Evolutionary conservation across 805 yeast genomes (phyloP).

Genomic region (Kluyveromyces nonfermentans): DNA sequence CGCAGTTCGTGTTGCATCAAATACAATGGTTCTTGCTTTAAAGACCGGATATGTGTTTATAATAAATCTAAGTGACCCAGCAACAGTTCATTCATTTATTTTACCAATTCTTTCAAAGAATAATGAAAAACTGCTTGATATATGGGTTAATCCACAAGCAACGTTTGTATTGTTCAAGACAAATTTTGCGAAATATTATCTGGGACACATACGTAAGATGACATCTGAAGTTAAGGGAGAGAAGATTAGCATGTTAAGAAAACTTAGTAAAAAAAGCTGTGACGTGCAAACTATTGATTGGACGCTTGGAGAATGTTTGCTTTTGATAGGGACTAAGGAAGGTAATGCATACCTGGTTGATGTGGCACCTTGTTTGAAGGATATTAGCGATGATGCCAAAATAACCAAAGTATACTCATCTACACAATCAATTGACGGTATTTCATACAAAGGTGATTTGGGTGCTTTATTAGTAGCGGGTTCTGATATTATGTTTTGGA

Average conservation of each 20-base stretch:
- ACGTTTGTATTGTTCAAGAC: conserved; percentile 20
- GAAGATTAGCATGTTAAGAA: conserved; percentile 8
- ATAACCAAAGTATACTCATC: conserved; percentile 9
- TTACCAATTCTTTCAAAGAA: conserved; percentile 21
- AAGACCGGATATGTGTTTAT: conserved; percentile 45
- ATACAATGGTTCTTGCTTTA: conserved; percentile 47
- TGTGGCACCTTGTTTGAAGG: conserved; percentile 1
- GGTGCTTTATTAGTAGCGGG: conserved; percentile 17
- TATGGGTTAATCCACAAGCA: conserved; percentile 21
- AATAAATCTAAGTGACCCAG: conserved; percentile 60
- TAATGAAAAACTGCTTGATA: conserved; percentile 15
- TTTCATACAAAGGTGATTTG: conserved; percentile 7
- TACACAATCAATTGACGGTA: conserved; percentile 19
- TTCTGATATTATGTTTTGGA: conserved; percentile 18
- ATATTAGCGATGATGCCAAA: conserved; percentile 8
- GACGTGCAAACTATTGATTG: conserved; percentile 19
- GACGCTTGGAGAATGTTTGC: conserved; percentile 8
- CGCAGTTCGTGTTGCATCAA: conserved; percentile 44
- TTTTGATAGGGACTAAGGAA: conserved; percentile 18
- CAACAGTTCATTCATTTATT: conserved; percentile 39
- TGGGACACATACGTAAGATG: conserved; percentile 11
- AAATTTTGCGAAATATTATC: conserved; percentile 23
- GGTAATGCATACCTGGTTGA: conserved; percentile 17
- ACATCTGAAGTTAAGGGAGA: not conserved
- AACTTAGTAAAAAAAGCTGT: conserved; percentile 16